Percentiles rank a stretch among this genome's conserved stretches.
Evolutionary conservation across 495 filamentous ascomycete genomes (phyloP).

Genomic region (Astrothelium macrocarpum): DNA sequence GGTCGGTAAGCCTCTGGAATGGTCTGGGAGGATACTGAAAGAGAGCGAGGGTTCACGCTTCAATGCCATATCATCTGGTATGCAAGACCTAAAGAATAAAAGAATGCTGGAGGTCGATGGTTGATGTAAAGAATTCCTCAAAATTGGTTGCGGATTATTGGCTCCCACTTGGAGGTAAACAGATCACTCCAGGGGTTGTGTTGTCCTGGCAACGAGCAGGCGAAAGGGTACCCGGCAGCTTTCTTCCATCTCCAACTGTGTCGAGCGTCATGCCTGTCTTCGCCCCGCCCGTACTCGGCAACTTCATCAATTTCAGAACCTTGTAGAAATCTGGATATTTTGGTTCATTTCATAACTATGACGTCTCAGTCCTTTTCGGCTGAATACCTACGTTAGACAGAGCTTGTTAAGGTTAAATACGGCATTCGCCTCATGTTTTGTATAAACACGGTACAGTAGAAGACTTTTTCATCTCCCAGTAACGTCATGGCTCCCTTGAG

Average conservation of each 20-base stretch:
- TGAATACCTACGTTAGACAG: not conserved
- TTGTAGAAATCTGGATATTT: not conserved
- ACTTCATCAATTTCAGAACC: not conserved
- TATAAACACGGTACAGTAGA: not conserved
- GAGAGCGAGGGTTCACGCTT: not conserved
- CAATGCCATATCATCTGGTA: not conserved
- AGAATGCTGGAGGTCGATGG: not conserved
- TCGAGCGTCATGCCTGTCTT: too few relatives aligned
- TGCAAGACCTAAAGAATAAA: not conserved
- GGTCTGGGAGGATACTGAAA: not conserved
- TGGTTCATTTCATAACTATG: not conserved
- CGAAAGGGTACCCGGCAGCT: not conserved
- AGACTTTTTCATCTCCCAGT: not conserved
- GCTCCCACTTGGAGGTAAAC: not conserved
- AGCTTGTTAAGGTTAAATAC: not conserved
- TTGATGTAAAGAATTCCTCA: not conserved
- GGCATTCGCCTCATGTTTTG: too few relatives aligned
- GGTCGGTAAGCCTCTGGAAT: not conserved
- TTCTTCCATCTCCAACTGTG: too few relatives aligned
- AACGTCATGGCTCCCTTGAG: not conserved
- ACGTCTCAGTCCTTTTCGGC: not conserved
- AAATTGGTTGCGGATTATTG: not conserved
- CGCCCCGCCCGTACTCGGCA: not conserved
- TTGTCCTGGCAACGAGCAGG: slow-evolving; percentile 1
- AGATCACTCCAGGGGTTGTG: not conserved